phyloP scores from a whole-genome alignment of 2,329 filamentous ascomycete species.

The Claviceps sorghi region DNA sequence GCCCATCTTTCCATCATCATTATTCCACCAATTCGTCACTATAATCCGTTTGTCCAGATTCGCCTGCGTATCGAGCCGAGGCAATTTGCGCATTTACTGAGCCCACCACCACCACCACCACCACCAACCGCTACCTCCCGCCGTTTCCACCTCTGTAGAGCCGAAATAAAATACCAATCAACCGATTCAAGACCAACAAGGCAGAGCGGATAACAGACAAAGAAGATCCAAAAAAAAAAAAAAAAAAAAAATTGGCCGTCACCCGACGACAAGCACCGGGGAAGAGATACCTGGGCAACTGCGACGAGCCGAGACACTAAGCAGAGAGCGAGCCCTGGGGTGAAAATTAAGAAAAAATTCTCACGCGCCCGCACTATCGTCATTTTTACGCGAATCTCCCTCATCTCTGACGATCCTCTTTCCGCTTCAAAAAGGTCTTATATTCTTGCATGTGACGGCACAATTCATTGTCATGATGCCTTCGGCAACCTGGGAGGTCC shows the following conservation, averaged over 20 bases:
- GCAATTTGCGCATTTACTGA: not conserved
- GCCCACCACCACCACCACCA: not conserved
- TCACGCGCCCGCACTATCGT: no score
- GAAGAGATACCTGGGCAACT: not conserved
- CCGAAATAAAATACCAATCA: not conserved
- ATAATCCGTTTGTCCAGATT: not conserved
- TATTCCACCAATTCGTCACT: not conserved
- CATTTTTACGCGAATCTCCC: no score
- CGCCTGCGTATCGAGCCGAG: not conserved
- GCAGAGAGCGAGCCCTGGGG: no score
- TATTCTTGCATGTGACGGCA: not conserved
- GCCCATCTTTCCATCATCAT: not conserved
- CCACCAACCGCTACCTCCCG: no score
- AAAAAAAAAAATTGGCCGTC: not conserved
- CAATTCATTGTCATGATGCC: slow-evolving; percentile 30
- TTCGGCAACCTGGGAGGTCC: slow-evolving; percentile 38
- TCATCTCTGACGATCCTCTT: no score
- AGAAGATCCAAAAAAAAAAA: no score
- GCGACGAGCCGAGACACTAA: not conserved
- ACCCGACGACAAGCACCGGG: no score
- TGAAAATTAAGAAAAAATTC: no score
- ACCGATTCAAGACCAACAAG: no score
- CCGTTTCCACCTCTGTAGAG: not conserved
- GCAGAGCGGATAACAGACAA: no score
- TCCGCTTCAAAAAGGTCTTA: not conserved